A percentile compares a stretch with the other conserved stretches of the same genome.
These are phyloP conservation scores for Wolfiporia cocos DNA, from an alignment of 1,284 basidiomycete genomes.

Conservation along the genomic window DNA sequence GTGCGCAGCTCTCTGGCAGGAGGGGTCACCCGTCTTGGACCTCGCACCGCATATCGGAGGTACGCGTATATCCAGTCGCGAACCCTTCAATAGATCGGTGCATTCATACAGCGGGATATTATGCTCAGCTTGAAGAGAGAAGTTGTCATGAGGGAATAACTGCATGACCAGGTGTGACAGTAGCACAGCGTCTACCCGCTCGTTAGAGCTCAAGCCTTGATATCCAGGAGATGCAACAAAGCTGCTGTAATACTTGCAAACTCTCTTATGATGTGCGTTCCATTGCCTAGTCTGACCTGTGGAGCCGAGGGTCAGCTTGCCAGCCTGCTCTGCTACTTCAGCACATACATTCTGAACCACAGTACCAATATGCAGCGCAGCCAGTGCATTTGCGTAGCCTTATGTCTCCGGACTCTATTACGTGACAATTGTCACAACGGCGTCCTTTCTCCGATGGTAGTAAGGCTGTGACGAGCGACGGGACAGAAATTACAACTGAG, in stretches of 20 bases:
- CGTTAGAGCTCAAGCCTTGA: conserved; percentile 41
- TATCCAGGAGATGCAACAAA: conserved; percentile 41
- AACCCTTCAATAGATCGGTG: conserved; percentile 46
- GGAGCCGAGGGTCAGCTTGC: too few relatives aligned
- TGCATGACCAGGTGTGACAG: conserved; percentile 55
- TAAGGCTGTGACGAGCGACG: conserved; percentile 42
- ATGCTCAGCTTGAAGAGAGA: too few relatives aligned
- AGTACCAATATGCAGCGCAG: conserved; percentile 69
- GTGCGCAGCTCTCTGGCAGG: conserved; percentile 15
- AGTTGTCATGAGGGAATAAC: conserved; percentile 17
- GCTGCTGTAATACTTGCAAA: conserved; percentile 51
- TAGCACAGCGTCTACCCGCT: conserved; percentile 54
- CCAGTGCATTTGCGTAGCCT: conserved; percentile 46
- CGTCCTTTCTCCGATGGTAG: conserved; percentile 48
- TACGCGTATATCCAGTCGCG: too few relatives aligned
- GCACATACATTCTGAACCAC: conserved; percentile 49
- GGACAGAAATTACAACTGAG: conserved; percentile 36
- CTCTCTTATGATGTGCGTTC: conserved; percentile 52
- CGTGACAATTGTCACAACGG: conserved; percentile 61
- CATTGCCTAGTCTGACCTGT: conserved; percentile 67
- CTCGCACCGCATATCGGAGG: too few relatives aligned
- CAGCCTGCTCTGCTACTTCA: too few relatives aligned
- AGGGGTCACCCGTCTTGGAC: too few relatives aligned
- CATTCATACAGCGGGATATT: conserved; percentile 30
- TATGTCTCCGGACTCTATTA: conserved; percentile 20